A percentile compares a stretch with the other conserved stretches of the same genome.
phyloP scores from a whole-genome alignment of 2,329 filamentous ascomycete genomes.

The Trichoderma harzianum region DNA sequence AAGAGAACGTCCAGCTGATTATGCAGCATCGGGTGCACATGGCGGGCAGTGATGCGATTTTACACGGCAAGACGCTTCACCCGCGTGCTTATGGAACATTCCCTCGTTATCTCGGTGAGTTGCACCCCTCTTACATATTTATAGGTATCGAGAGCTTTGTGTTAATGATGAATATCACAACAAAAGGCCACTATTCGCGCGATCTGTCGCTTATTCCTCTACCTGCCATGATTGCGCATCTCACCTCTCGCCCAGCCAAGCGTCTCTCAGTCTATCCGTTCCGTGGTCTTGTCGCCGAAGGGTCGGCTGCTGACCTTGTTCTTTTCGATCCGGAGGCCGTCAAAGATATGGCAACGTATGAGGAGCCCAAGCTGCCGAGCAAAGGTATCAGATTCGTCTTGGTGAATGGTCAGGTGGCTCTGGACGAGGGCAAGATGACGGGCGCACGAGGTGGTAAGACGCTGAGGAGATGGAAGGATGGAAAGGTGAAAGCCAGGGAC shows the following conservation, averaged over 20 bases:
- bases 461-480: constrained; percentile 21
- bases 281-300: constrained; percentile 23
- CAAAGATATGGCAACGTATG: constrained; percentile 25
- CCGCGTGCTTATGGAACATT: constrained; percentile 27
- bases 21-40: constrained; percentile 28
- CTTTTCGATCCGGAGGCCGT: constrained; percentile 24
- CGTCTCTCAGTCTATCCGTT: constrained; percentile 24
- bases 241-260: constrained; percentile 26
- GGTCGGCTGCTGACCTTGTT: constrained; percentile 25
- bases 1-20: constrained; percentile 25
- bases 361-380: constrained; percentile 23
- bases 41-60: constrained; percentile 26
- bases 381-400: constrained; percentile 24
- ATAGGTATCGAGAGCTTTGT: not conserved
- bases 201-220: constrained; percentile 23
- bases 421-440: constrained; percentile 24
- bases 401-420: constrained; percentile 25
- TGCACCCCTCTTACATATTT: not conserved
- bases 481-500: constrained; percentile 18
- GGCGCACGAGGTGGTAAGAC: constrained; percentile 23
- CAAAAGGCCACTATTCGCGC: constrained; percentile 24
- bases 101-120: constrained; percentile 24
- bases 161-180: not conserved
- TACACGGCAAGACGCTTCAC: constrained; percentile 25
- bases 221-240: constrained; percentile 24